phyloP scores from a whole-genome alignment of 1,284 basidiomycete genomes.

The Prillingera fragicola region DNA sequence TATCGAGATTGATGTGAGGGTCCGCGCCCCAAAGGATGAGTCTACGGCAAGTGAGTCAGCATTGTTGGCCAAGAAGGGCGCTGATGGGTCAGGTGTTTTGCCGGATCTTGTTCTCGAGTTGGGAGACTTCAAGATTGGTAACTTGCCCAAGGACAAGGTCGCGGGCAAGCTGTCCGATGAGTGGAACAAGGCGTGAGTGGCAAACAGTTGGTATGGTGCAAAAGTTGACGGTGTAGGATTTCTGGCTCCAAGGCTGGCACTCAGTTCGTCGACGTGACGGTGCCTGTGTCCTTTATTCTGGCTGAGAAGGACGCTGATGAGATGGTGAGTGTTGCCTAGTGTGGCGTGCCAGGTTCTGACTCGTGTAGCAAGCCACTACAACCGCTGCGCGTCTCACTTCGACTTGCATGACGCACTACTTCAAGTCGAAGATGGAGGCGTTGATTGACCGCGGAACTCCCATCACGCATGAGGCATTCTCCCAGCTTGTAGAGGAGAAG shows the following conservation, averaged over 20 bases:
- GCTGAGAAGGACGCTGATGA: conserved; percentile 88
- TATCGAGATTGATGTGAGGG: conserved; percentile 40
- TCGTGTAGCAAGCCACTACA: conserved; percentile 64
- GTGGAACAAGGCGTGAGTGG: conserved; percentile 52
- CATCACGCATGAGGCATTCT: conserved; percentile 80
- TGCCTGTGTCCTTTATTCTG: conserved; percentile 70
- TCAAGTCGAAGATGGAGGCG: conserved; percentile 79
- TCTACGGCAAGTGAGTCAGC: conserved; percentile 23
- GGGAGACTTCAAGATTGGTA: conserved; percentile 39
- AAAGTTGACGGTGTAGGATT: conserved; percentile 17
- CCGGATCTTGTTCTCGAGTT: conserved; percentile 33
- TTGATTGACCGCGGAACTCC: conserved; percentile 88
- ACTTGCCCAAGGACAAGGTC: conserved; percentile 46
- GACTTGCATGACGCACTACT: conserved; percentile 77
- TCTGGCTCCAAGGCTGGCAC: conserved; percentile 46
- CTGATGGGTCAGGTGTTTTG: conserved; percentile 23
- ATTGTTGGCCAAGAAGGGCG: background rate
- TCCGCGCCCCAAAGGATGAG: conserved; percentile 40
- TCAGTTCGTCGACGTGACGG: conserved; percentile 70
- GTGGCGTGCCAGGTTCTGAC: conserved; percentile 38
- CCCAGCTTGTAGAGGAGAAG: conserved; percentile 62
- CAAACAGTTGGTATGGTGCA: too few relatives aligned
- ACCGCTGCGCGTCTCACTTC: conserved; percentile 74
- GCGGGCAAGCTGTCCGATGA: conserved; percentile 46
- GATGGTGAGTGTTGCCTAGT: conserved; percentile 66